Evolutionary conservation across 495 filamentous ascomycete species (phyloP).

Genomic region (Glarea lozoyensis): DNA sequence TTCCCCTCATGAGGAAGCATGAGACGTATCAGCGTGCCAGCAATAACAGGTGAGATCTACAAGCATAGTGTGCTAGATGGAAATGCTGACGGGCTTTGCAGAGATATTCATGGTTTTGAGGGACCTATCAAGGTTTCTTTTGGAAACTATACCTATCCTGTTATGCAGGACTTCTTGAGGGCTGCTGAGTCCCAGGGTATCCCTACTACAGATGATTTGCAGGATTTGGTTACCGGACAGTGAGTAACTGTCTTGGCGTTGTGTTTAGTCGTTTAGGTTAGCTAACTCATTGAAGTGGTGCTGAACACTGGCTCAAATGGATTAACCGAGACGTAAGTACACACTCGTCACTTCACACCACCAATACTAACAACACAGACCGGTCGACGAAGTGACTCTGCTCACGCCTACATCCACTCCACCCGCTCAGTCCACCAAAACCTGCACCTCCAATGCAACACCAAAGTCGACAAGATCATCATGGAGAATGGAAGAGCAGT

Average conservation of each 20-base stretch:
- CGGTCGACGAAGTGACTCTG: constrained; percentile 61
- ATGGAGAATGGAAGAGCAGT: constrained; percentile 62
- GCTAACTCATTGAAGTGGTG: constrained; percentile 26
- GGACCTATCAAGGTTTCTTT: constrained; percentile 84
- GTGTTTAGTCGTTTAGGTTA: not conserved
- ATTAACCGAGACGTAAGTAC: constrained; percentile 55
- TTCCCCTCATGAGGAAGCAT: constrained; percentile 77
- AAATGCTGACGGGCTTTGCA: constrained; percentile 9
- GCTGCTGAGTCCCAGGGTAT: constrained; percentile 73
- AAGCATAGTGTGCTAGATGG: not conserved
- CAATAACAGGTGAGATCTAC: constrained; percentile 46
- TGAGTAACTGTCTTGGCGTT: constrained; percentile 28
- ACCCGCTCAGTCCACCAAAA: constrained; percentile 58
- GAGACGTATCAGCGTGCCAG: constrained; percentile 74
- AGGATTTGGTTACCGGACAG: constrained; percentile 57
- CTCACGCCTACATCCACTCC: constrained; percentile 67
- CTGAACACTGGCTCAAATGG: constrained; percentile 58
- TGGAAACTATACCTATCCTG: constrained; percentile 64
- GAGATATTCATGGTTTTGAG: constrained; percentile 67
- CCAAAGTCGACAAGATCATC: constrained; percentile 75
- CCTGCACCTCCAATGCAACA: constrained; percentile 67
- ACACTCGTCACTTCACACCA: constrained; percentile 2
- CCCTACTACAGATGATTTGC: constrained; percentile 59
- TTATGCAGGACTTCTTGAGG: constrained; percentile 71
- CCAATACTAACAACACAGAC: constrained; percentile 29